Base-by-base conservation (phyloP, 208 protist genomes). In the Leptomonas pyrrhocoris region DNA sequence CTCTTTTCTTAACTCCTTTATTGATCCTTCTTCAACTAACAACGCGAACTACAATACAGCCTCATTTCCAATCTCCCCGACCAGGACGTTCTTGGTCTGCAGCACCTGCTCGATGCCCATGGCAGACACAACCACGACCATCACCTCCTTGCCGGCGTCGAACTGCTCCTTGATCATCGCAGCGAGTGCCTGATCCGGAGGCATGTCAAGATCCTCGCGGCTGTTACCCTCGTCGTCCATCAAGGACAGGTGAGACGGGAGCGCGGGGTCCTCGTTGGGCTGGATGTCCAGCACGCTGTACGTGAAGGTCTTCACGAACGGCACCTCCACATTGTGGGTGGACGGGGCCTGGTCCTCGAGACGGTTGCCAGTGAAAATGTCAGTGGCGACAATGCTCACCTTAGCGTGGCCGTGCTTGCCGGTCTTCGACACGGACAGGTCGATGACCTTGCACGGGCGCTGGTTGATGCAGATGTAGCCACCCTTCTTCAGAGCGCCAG, bases 331-430 rank as follows among this genome's bases (percentile, higher is more conserved):
- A 80, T 98, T 99, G 86, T 99, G 97, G 25, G 98, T 99, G 53
- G 98, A 98, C 43, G 98, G 97, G 42, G 88, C 97, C 73, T 99
- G 90, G 63, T 98, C 97, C 88, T 99, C 98, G 67, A 98, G 95
- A 85, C 99, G 99, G 85, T 98, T 99, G 62, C 95, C 94, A 58
- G 94, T 99, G 90, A 99, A 99, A 73, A 99, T 98, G 77, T 99
- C 98, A 57, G 98, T 96, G 63, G 89, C 98, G 65, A 93, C 92
- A 77, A 99, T 96, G 76, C 98, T 92, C 49, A 98, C 97, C 92
- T 99, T 99, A 38, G 98, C 98, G 83, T 98, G 96, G 72, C 98
- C 98, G 86, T 99, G 98, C 90, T 99, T 99, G 69, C 98, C 98
- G 57, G 98, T 99, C 90, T 99, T 99, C 45, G 98, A 99, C 25